A percentile compares a stretch with the other conserved stretches of the same genome.
phyloP scores from a whole-genome alignment of 140 eudicot species.

The Anethum foeniculum region DNA sequence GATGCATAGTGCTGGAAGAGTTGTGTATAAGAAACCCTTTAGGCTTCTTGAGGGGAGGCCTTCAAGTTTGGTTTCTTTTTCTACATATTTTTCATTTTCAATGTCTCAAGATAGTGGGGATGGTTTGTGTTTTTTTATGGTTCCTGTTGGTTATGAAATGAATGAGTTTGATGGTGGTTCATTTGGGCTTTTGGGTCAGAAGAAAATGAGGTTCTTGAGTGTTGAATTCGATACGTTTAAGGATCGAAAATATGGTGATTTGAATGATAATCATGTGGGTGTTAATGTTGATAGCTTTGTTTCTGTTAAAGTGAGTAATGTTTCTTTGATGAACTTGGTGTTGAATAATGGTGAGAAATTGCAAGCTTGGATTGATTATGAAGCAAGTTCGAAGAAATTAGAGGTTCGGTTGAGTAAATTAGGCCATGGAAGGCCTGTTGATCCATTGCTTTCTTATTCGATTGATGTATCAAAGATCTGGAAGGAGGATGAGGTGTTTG shows the following conservation, averaged over 20 bases:
- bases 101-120: conserved; percentile 53
- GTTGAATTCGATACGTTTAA: conserved; percentile 53
- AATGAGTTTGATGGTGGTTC: conserved; percentile 42
- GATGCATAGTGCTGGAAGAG: conserved; percentile 45
- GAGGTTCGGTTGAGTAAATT: conserved; percentile 50
- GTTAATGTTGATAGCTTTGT: conserved; percentile 41
- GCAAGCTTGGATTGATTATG: conserved; percentile 85
- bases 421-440: conserved; percentile 43
- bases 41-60: conserved; percentile 39
- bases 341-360: conserved; percentile 49
- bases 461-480: conserved; percentile 54
- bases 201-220: conserved; percentile 36
- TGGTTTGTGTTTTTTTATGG: conserved; percentile 67
- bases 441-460: conserved; percentile 42
- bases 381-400: conserved; percentile 46
- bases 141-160: conserved; percentile 38
- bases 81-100: conserved; percentile 55
- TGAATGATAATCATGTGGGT: conserved; percentile 71
- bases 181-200: conserved; percentile 46
- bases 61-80: conserved; percentile 50
- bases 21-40: conserved; percentile 48
- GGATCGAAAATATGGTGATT: conserved; percentile 31
- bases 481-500: conserved; percentile 34
- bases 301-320: conserved; percentile 54
- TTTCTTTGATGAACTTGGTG: conserved; percentile 41